Evolutionary conservation across 768 basidiomycete genomes (phyloP).

Genomic region (Hygrocybe coccinea): DNA sequence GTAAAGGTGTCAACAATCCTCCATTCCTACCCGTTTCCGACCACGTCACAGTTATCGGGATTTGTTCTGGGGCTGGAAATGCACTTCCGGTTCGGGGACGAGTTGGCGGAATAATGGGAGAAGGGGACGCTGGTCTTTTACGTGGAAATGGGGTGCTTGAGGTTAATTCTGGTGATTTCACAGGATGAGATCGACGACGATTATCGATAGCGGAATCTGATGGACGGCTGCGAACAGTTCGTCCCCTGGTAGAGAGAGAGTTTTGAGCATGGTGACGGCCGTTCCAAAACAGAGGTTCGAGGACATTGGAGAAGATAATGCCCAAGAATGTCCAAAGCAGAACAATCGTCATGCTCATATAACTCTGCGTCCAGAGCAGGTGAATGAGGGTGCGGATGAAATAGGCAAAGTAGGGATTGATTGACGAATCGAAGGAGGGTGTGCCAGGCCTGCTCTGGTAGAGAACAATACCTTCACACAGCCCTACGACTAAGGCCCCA

Average conservation of each 20-base stretch:
- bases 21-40: too few relatives aligned
- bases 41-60: neutral
- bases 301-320: neutral
- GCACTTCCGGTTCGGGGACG: neutral
- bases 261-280: neutral
- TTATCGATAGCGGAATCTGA: neutral
- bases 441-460: slow-evolving; percentile 32
- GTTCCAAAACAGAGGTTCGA: neutral
- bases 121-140: neutral
- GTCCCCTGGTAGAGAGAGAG: neutral
- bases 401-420: slow-evolving; percentile 41
- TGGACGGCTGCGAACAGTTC: neutral
- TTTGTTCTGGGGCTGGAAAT: neutral
- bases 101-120: neutral
- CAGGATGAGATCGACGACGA: neutral
- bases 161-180: neutral
- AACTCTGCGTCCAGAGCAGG: slow-evolving; percentile 35
- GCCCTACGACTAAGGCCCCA: slow-evolving; percentile 25
- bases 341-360: slow-evolving; percentile 31
- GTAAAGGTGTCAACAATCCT: too few relatives aligned
- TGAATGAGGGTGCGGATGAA: slow-evolving; percentile 41
- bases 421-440: slow-evolving; percentile 18
- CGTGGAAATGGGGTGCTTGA: neutral
- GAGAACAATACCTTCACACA: slow-evolving; percentile 42
- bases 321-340: slow-evolving; percentile 29